Conservation (phyloP, 192 early-diverging fungal species). For the Phycomyces nitens region DNA sequence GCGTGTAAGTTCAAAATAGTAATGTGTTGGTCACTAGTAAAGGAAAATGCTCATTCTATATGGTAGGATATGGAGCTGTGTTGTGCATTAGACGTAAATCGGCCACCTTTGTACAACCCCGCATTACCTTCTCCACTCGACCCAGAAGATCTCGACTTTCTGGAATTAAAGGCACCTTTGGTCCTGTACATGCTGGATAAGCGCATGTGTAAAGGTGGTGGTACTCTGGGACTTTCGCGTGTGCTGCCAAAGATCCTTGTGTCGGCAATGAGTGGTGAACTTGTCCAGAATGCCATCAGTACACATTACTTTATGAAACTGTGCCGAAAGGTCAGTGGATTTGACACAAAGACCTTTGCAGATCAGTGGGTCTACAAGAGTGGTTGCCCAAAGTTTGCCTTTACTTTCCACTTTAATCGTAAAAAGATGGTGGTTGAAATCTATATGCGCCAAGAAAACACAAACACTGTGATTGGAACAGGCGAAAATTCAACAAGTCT, state of each 20-base stretch:
- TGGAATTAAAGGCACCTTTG: conserved; percentile 80
- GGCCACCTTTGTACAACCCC: conserved; percentile 78
- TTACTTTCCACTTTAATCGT: conserved; percentile 84
- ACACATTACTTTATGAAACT: conserved; percentile 74
- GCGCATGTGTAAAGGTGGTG: conserved; percentile 72
- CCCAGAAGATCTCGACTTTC: conserved; percentile 66
- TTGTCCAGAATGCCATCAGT: conserved; percentile 53
- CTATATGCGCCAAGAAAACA: conserved; percentile 68
- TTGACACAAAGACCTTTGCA: conserved; percentile 74
- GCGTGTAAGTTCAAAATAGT: conserved; percentile 62
- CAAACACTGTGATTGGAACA: conserved; percentile 38
- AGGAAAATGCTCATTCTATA: no score
- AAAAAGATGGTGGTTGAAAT: conserved; percentile 97
- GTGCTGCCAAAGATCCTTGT: conserved; percentile 79
- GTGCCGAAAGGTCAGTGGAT: conserved; percentile 83
- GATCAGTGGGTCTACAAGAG: conserved; percentile 94
- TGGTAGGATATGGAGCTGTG: conserved; percentile 79
- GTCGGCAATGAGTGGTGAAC: conserved; percentile 65
- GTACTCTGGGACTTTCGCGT: conserved; percentile 67
- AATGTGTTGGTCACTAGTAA: no score
- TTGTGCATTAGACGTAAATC: conserved; percentile 80
- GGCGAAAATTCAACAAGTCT: neutral
- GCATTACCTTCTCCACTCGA: conserved; percentile 49
- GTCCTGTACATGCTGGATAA: conserved; percentile 92
- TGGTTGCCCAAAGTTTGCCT: conserved; percentile 85